These are phyloP conservation scores for Tolypocladium cylindrosporum DNA, from an alignment of 2,329 filamentous ascomycete genomes.

Conservation along the genomic window DNA sequence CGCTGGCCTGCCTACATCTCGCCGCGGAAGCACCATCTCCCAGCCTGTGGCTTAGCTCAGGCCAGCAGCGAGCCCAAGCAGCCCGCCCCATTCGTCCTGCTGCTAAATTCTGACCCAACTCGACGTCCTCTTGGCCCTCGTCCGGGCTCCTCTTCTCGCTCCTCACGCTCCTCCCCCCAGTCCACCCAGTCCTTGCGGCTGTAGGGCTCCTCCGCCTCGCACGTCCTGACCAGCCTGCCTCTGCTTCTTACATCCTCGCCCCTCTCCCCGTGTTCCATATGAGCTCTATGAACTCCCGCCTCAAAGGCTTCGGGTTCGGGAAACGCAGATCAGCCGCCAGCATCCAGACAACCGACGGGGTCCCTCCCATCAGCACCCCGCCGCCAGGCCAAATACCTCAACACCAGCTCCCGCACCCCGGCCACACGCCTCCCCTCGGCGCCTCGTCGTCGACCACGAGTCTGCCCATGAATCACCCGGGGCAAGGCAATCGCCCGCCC, in stretches of 20 bases:
- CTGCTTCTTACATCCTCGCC: constrained; percentile 2
- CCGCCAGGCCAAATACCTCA: constrained; percentile 41
- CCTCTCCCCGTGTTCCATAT: constrained; percentile 34
- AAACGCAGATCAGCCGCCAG: constrained; percentile 64
- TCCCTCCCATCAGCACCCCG: constrained; percentile 22
- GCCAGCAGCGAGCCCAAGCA: constrained; percentile 3
- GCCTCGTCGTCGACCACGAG: constrained; percentile 34
- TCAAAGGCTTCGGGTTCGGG: constrained; percentile 72
- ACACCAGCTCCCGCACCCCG: constrained; percentile 28
- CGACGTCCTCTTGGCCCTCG: background rate
- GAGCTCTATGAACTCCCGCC: constrained; percentile 72
- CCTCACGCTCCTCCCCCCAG: background rate
- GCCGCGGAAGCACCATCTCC: background rate
- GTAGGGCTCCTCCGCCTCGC: constrained; percentile 5
- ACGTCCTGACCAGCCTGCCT: constrained; percentile 2
- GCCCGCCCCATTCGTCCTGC: constrained; percentile 1
- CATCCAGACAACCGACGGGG: constrained; percentile 40
- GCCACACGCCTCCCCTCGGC: constrained; percentile 22
- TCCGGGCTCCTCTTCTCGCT: background rate
- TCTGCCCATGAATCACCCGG: constrained; percentile 53
- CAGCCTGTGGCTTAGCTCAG: background rate
- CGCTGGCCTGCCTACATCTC: background rate
- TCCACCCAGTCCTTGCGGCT: constrained; percentile 7
- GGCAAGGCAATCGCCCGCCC: constrained; percentile 49
- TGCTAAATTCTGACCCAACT: constrained; percentile 3